A percentile compares a stretch with the other conserved stretches of the same genome.
Evolutionary conservation across 2,329 filamentous ascomycete genomes (phyloP).

Genomic region (Colletotrichum abscissum): DNA sequence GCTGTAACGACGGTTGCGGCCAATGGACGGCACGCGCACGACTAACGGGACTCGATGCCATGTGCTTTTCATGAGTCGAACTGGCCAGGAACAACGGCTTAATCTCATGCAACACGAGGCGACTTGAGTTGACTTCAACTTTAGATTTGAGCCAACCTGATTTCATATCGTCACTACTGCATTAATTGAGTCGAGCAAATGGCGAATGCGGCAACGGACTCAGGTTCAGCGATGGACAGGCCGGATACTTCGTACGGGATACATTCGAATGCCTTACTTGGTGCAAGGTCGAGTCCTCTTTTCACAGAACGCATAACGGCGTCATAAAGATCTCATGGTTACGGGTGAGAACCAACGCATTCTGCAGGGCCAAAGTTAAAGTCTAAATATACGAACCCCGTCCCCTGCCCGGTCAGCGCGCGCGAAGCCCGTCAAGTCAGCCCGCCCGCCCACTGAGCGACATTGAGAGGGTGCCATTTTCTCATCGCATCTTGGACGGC

Average conservation of each 20-base stretch:
- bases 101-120: slow-evolving; percentile 21
- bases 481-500: background rate
- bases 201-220: background rate
- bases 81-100: slow-evolving; percentile 6
- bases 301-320: slow-evolving; percentile 21
- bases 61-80: slow-evolving; percentile 19
- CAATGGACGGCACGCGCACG: slow-evolving; percentile 8
- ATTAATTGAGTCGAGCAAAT: background rate
- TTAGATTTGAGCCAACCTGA: background rate
- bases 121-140: slow-evolving; percentile 24
- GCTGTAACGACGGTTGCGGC: background rate
- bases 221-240: too few species aligned
- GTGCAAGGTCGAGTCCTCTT: background rate
- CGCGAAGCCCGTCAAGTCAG: background rate
- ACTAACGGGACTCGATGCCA: slow-evolving; percentile 1
- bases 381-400: background rate
- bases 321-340: slow-evolving; percentile 28
- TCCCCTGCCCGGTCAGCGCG: background rate
- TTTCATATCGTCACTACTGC: background rate
- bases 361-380: slow-evolving; percentile 21
- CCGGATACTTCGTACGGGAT: too few species aligned
- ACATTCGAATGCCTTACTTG: too few species aligned
- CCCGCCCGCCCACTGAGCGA: background rate
- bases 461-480: background rate
- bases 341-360: background rate